These are phyloP conservation scores for Aethionema arabicum DNA, from an alignment of 345 rosid genomes.

Conservation along the genomic window DNA sequence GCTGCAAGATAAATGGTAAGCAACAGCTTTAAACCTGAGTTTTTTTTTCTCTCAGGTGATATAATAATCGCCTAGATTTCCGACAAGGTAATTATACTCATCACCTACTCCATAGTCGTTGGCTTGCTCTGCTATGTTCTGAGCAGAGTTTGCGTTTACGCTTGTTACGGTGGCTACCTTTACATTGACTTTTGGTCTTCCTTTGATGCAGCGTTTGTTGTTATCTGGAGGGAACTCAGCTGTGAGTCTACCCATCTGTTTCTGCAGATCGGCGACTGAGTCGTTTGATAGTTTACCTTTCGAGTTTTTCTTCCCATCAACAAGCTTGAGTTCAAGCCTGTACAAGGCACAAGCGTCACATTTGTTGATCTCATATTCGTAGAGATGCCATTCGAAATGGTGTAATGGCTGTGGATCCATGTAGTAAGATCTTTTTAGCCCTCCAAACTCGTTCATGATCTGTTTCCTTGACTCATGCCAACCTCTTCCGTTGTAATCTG, in stretches of 20 bases:
- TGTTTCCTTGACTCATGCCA: conserved; percentile 99
- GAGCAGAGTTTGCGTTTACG: conserved; percentile 8
- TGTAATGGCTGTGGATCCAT: conserved; percentile 98
- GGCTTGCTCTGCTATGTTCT: conserved; percentile 46
- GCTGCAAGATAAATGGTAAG: conserved; percentile 29
- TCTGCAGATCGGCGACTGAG: conserved; percentile 86
- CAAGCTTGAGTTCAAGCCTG: conserved; percentile 91
- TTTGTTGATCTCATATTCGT: conserved; percentile 91
- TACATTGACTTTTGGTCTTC: conserved; percentile 55
- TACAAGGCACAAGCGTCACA: conserved; percentile 94
- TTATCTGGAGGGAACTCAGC: conserved; percentile 78
- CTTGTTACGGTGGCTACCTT: conserved; percentile 43
- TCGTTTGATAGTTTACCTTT: conserved; percentile 72
- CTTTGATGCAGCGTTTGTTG: conserved; percentile 71
- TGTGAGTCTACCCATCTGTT: conserved; percentile 90
- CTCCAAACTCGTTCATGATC: conserved; percentile 89
- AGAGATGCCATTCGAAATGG: conserved; percentile 96
- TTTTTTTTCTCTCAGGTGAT: conserved; percentile 32
- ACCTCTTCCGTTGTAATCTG: conserved; percentile 97
- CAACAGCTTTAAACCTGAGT: conserved; percentile 31
- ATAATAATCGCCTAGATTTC: conserved; percentile 61
- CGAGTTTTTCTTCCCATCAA: conserved; percentile 81
- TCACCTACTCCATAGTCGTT: conserved; percentile 60
- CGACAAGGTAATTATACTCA: conserved; percentile 67
- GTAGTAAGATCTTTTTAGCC: conserved; percentile 94